These are phyloP conservation scores for Carex kokanica DNA, from an alignment of 176 grass and related monocot genomes.

Conservation along the genomic window DNA sequence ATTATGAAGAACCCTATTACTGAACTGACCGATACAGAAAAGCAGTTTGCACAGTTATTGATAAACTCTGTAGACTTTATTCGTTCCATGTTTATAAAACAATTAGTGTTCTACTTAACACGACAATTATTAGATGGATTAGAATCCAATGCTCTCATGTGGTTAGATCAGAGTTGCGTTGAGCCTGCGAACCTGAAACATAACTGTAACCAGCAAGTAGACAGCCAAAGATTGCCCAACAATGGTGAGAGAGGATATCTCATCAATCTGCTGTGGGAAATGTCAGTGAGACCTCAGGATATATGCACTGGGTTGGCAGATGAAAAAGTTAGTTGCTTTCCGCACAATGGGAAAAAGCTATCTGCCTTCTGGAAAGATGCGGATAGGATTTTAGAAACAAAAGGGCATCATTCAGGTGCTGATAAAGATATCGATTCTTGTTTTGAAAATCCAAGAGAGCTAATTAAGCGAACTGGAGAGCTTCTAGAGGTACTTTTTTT, in stretches of 20 bases:
- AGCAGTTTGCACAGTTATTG: slow-evolving; percentile 42
- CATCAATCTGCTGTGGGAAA: slow-evolving; percentile 62
- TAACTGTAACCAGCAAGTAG: slow-evolving; percentile 37
- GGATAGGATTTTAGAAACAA: slow-evolving; percentile 49
- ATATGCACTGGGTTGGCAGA: slow-evolving; percentile 58
- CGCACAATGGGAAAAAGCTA: slow-evolving; percentile 29
- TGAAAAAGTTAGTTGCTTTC: slow-evolving; percentile 64
- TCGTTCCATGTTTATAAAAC: slow-evolving; percentile 63
- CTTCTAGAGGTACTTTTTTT: slow-evolving; percentile 78
- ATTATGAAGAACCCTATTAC: slow-evolving; percentile 46
- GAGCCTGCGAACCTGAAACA: slow-evolving; percentile 28
- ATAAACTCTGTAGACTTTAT: slow-evolving; percentile 49
- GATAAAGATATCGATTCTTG: slow-evolving; percentile 25
- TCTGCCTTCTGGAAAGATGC: slow-evolving; percentile 62
- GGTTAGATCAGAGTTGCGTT: slow-evolving; percentile 51
- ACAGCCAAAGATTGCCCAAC: slow-evolving; percentile 37
- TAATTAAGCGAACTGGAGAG: slow-evolving; percentile 78
- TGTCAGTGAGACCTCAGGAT: slow-evolving; percentile 52
- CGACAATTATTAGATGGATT: slow-evolving; percentile 42
- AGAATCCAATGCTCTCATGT: slow-evolving; percentile 36
- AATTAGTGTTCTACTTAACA: slow-evolving; percentile 62
- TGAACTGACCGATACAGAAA: slow-evolving; percentile 43
- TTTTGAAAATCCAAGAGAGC: slow-evolving; percentile 73
- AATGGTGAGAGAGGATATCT: slow-evolving; percentile 41
- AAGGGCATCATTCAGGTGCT: slow-evolving; percentile 38